These are phyloP conservation scores for Russula lepida DNA, from an alignment of 768 basidiomycete genomes.

Conservation along the genomic window DNA sequence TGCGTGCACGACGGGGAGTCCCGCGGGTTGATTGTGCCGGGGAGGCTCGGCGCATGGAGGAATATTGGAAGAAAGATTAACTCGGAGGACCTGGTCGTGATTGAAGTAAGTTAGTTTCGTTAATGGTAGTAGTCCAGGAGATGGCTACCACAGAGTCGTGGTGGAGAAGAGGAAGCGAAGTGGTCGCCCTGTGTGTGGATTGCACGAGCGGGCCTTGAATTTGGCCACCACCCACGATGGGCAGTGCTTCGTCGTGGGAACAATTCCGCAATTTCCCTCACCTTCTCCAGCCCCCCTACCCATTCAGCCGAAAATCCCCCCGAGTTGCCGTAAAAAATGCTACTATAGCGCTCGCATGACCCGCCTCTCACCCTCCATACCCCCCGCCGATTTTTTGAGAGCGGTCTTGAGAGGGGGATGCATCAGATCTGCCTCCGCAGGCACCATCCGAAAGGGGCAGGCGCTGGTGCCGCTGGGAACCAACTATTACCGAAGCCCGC, in stretches of 20 bases:
- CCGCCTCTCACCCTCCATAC: neutral
- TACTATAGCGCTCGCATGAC: neutral
- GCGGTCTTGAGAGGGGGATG: neutral
- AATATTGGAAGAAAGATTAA: neutral
- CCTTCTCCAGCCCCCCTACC: constrained; percentile 5
- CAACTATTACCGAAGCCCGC: constrained; percentile 20
- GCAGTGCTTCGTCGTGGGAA: constrained; percentile 21
- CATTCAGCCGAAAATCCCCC: neutral
- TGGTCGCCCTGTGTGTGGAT: constrained; percentile 18
- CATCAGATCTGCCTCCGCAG: constrained; percentile 18
- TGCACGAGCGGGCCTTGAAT: constrained; percentile 22
- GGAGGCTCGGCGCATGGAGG: constrained; percentile 16
- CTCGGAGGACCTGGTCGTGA: neutral
- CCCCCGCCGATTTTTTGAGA: constrained; percentile 18
- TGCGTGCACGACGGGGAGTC: constrained; percentile 20
- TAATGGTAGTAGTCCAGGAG: neutral
- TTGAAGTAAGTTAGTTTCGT: neutral
- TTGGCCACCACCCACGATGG: constrained; percentile 23
- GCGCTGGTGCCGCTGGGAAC: constrained; percentile 20
- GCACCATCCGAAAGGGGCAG: constrained; percentile 17
- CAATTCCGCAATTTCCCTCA: constrained; percentile 15
- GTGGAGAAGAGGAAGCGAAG: constrained; percentile 20
- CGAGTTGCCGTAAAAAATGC: neutral
- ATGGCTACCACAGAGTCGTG: constrained; percentile 11
- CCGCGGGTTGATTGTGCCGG: constrained; percentile 19